phyloP scores from a whole-genome alignment of 2,329 filamentous ascomycete species.

The Colletotrichum noveboracense region DNA sequence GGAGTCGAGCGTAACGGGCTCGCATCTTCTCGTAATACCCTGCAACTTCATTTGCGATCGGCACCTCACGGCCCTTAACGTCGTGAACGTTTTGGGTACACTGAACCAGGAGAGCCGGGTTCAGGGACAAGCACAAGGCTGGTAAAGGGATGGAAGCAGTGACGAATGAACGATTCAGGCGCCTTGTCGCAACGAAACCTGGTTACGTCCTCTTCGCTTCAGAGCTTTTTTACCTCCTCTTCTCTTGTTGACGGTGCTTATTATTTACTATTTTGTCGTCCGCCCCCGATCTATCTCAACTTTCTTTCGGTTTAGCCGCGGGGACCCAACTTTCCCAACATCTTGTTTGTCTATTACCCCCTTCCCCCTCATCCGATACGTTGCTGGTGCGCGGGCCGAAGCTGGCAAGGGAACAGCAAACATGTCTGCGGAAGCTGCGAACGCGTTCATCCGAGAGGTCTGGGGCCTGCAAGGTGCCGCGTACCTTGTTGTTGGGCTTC shows the following conservation, averaged over 20 bases:
- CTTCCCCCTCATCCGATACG: not conserved
- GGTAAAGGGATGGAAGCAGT: not conserved
- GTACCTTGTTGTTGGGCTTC: slow-evolving; percentile 15
- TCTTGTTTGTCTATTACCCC: not conserved
- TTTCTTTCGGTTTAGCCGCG: not conserved
- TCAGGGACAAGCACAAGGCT: not conserved
- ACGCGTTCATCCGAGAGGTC: slow-evolving; percentile 17
- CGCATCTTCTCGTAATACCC: not conserved
- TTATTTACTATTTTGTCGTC: not conserved
- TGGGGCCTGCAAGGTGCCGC: slow-evolving; percentile 20
- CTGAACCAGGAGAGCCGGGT: not conserved
- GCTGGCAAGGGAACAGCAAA: not conserved
- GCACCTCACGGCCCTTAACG: not conserved
- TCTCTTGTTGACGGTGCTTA: not conserved
- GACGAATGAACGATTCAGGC: not conserved
- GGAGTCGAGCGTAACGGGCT: not conserved
- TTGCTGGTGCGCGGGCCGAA: not conserved
- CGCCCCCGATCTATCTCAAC: not conserved
- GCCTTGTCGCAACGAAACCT: not conserved
- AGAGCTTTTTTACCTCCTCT: not conserved
- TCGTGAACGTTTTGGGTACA: not conserved
- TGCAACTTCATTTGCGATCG: not conserved
- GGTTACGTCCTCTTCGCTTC: not conserved
- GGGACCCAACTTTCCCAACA: not conserved
- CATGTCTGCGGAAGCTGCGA: slow-evolving; percentile 9